Evolutionary conservation across 1,139 yeast species (phyloP).

Genomic region (Kurtzmaniella natalensis): DNA sequence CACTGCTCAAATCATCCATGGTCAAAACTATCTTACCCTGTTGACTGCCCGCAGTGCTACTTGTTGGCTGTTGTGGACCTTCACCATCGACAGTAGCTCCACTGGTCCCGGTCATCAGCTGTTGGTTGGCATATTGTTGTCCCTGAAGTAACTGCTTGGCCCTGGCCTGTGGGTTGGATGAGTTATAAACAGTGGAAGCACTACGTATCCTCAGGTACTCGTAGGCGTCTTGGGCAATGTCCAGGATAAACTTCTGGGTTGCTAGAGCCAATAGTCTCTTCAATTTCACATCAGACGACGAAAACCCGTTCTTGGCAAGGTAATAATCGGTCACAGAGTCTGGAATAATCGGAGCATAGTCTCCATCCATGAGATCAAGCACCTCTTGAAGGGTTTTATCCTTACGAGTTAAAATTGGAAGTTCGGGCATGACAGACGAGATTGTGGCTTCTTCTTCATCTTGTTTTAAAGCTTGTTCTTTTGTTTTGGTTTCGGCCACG

Average conservation of each 20-base stretch:
- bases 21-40: slow-evolving; percentile 79
- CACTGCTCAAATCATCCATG: slow-evolving; percentile 85
- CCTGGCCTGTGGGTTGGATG: slow-evolving; percentile 81
- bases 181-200: slow-evolving; percentile 74
- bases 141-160: slow-evolving; percentile 76
- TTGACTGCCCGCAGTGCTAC: slow-evolving; percentile 49
- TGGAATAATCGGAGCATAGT: slow-evolving; percentile 93
- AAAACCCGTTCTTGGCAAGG: slow-evolving; percentile 83
- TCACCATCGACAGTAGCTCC: slow-evolving; percentile 34
- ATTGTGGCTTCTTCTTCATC: slow-evolving; percentile 6
- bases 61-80: slow-evolving; percentile 30
- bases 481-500: slow-evolving; percentile 1
- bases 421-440: slow-evolving; percentile 33
- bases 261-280: slow-evolving; percentile 88
- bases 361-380: slow-evolving; percentile 78
- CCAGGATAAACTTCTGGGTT: slow-evolving; percentile 91
- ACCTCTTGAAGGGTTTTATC: slow-evolving; percentile 88
- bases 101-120: slow-evolving; percentile 33
- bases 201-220: slow-evolving; percentile 91
- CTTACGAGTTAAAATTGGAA: slow-evolving; percentile 72
- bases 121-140: slow-evolving; percentile 52
- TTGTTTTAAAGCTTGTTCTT: neutral
- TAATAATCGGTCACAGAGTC: slow-evolving; percentile 98
- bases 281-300: slow-evolving; percentile 72
- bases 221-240: slow-evolving; percentile 94